Evolutionary conservation across 2,329 filamentous ascomycete species (phyloP).

Genomic region (Talaromyces sp.): DNA sequence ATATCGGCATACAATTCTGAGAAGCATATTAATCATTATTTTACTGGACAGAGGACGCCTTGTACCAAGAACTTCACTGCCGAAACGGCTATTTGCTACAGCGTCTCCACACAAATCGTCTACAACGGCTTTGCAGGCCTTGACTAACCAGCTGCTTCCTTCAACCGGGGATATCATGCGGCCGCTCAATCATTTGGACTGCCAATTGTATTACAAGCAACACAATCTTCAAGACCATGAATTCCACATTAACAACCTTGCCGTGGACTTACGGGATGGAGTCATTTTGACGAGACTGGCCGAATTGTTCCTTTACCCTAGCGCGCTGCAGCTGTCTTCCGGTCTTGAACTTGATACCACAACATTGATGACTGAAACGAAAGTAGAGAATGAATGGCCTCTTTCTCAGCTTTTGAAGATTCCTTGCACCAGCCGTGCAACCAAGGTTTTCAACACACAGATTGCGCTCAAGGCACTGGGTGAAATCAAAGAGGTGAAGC

Average conservation of each 20-base stretch:
- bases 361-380: constrained; percentile 38
- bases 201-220: constrained; percentile 51
- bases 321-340: constrained; percentile 23
- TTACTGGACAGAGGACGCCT: constrained; percentile 54
- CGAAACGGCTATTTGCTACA: constrained; percentile 46
- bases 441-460: constrained; percentile 57
- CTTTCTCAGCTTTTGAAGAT: constrained; percentile 56
- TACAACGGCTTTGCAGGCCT: constrained; percentile 45
- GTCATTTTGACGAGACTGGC: constrained; percentile 56
- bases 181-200: constrained; percentile 52
- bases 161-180: constrained; percentile 55
- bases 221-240: constrained; percentile 55
- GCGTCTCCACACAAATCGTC: constrained; percentile 55
- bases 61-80: constrained; percentile 24
- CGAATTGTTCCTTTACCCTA: constrained; percentile 51
- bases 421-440: constrained; percentile 50
- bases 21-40: constrained; percentile 56
- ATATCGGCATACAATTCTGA: constrained; percentile 53
- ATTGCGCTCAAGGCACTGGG: constrained; percentile 51
- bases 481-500: constrained; percentile 36
- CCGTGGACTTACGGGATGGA: constrained; percentile 58
- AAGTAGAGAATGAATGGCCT: constrained; percentile 37
- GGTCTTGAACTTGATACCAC: constrained; percentile 19
- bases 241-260: constrained; percentile 56
- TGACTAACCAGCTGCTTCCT: constrained; percentile 52